Base-by-base conservation (phyloP, 139 green algal species). In the Asterochloris erici region DNA sequence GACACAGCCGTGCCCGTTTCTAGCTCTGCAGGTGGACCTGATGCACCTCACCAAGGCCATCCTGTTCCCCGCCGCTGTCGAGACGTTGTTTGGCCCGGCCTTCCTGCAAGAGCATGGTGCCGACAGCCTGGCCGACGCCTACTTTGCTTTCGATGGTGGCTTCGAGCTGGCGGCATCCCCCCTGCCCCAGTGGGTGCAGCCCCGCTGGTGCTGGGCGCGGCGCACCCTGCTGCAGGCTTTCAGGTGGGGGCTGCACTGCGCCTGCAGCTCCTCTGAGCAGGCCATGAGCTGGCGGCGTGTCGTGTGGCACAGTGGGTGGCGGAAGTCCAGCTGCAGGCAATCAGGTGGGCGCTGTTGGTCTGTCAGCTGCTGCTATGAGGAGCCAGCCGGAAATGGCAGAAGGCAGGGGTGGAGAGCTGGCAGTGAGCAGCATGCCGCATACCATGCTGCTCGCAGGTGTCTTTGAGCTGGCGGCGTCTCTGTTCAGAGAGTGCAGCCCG, bases 151-250 rank as follows among this genome's bases (percentile, higher is more conserved):
- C 88, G 92, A 96, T 64, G 85, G 69, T 0, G 79, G 82, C 0
- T 96, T 95, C 85, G 92, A 96, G 88, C 74, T 95, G 61, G 92
- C 91, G 0, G 93, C 93, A 0, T 95, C 91, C 0, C 93, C 93
- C 1, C 54, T 96, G 78, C 92, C 92, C 0, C 93, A 96, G 79
- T 14, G 88, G 11, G 74, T 96, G 14, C 92, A 94, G 82, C 92
- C 89, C 0, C 1, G 23, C 12, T 96, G 94, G 74, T 79, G 85
- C 9, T 9, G 17, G 28, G 81, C 83, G 0, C 74, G 81, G 12
- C 28, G 60, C 12, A 66, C 54, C 14, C 84, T 91, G 77, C 70
- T 91, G 17, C 47, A 71, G 4, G 88, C 86, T 0, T 85, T 91
- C 71, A 85, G 87, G 87, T 82, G 21, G 0, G 13, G 15, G 26